These are phyloP conservation scores for Fusarium stilboides DNA, from an alignment of 2,329 filamentous ascomycete genomes.

Conservation along the genomic window DNA sequence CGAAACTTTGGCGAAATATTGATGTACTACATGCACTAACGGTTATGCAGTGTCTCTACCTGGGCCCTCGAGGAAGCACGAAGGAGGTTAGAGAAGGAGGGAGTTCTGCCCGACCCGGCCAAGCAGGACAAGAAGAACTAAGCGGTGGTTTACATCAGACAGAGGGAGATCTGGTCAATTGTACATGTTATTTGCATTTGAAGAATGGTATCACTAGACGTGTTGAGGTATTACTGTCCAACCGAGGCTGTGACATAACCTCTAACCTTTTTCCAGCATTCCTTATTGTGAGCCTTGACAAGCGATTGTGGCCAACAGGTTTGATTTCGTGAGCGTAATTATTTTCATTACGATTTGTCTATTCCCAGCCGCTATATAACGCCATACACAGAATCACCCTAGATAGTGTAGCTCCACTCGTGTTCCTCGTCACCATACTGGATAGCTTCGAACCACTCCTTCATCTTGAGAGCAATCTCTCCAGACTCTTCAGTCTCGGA, in stretches of 20 bases:
- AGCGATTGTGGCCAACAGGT: conserved; percentile 34
- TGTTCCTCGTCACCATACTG: conserved; percentile 96
- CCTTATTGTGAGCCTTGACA: conserved; percentile 35
- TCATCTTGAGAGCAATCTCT: conserved; percentile 87
- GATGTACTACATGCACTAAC: conserved; percentile 49
- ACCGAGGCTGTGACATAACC: conserved; percentile 28
- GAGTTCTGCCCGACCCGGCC: conserved; percentile 86
- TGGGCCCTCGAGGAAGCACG: conserved; percentile 98
- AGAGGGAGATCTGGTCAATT: conserved; percentile 35
- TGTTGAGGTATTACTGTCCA: conserved; percentile 36
- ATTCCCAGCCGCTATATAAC: conserved; percentile 38
- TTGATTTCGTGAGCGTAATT: conserved; percentile 34
- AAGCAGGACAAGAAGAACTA: conserved; percentile 70
- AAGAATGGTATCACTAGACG: conserved; percentile 51
- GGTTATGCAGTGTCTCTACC: conserved; percentile 86
- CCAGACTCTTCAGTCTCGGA: conserved; percentile 87
- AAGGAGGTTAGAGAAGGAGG: conserved; percentile 94
- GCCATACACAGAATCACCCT: conserved; percentile 30
- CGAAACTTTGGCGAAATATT: conserved; percentile 12
- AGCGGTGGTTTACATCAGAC: conserved; percentile 35
- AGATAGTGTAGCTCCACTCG: conserved; percentile 81
- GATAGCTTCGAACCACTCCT: conserved; percentile 95
- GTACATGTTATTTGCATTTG: conserved; percentile 45
- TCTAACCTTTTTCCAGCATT: conserved; percentile 8
- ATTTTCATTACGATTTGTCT: conserved; percentile 34